A percentile compares a stretch with the other conserved stretches of the same genome.
Evolutionary conservation across 768 basidiomycete species (phyloP).

Genomic region (Boletellus sp.): DNA sequence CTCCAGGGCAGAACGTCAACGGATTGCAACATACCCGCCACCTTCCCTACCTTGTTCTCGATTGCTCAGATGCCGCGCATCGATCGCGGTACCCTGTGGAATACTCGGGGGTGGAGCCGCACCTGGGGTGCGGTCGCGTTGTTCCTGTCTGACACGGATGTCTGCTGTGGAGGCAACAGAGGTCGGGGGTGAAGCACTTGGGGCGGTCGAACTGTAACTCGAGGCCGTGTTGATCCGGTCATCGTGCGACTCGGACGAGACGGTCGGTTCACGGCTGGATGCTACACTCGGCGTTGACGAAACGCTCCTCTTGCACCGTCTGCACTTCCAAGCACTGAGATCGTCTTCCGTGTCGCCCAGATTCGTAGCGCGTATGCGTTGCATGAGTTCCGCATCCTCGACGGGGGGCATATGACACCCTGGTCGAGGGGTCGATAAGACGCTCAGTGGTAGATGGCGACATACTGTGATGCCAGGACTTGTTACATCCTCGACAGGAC

Average conservation of each 20-base stretch:
- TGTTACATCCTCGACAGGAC: conserved; percentile 32
- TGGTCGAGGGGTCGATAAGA: conserved; percentile 4
- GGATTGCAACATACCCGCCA: background rate
- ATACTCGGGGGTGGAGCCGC: conserved; percentile 1
- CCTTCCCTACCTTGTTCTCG: background rate
- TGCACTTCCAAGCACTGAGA: conserved; percentile 28
- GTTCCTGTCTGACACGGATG: conserved; percentile 2
- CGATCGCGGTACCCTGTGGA: background rate
- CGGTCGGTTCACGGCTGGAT: conserved; percentile 8
- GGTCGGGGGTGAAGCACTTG: background rate
- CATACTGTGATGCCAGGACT: conserved; percentile 34
- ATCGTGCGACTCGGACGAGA: conserved; percentile 4
- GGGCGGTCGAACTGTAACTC: background rate
- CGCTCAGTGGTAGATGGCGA: background rate
- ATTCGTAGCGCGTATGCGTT: conserved; percentile 23
- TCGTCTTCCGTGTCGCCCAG: conserved; percentile 21
- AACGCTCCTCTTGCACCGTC: conserved; percentile 26
- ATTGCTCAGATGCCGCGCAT: background rate
- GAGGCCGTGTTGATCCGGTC: background rate
- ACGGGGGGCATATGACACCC: conserved; percentile 34
- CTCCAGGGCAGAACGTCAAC: too few species aligned
- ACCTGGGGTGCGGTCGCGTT: background rate
- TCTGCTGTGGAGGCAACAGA: background rate
- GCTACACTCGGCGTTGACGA: background rate
- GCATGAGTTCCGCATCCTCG: conserved; percentile 23